Base-by-base conservation (phyloP, 768 basidiomycete species). In the Dictyophora rubrovolvata region DNA sequence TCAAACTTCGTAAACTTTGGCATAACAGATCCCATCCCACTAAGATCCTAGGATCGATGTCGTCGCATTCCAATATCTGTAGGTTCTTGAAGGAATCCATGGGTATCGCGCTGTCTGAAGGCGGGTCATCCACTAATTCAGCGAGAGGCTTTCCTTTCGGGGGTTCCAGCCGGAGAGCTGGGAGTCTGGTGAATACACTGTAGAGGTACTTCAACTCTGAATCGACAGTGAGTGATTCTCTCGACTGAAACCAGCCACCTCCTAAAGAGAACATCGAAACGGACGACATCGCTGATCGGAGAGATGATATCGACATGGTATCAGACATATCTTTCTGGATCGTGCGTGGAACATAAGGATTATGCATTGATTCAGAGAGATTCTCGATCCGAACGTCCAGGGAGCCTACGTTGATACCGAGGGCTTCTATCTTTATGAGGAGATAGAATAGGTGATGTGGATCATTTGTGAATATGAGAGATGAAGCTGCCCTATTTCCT, bases 171-270 rank as follows among this genome's bases (percentile, higher is more conserved):
- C 76, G 72, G 42, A 95, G 75, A 1, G 91, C 86, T 16, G 93
- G 93, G 0, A 96, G 75, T 71, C 89, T 92, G 48, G 91, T 96
- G 74, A 95, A 91, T 68, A 85, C 81, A 68, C 90, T 91, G 74
- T 84, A 95, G 62, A 94, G 78, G 70, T 85, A 91, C 69, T 84
- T 92, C 69, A 95, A 83, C 65, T 92, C 87, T 1, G 75, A 68
- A 57, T 93, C 86, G 63, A 87, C 71, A 61, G 68, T 78, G 11
- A 79, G 80, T 37, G 79, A 80, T 59, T 83, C 78, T 5, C 78
- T 68, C 61, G 77, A 74, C 48, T 77, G 72, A 87, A 87, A 93
- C 87, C 87, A 90, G 54, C 81, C 76, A 5, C 71, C 75, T 33
- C 87, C 83, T 35, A 94, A 74, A 0, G 90, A 92, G 28, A 91